These are phyloP conservation scores for Aspergillus tubingensis DNA, from an alignment of 2,329 filamentous ascomycete species.

Conservation along the genomic window DNA sequence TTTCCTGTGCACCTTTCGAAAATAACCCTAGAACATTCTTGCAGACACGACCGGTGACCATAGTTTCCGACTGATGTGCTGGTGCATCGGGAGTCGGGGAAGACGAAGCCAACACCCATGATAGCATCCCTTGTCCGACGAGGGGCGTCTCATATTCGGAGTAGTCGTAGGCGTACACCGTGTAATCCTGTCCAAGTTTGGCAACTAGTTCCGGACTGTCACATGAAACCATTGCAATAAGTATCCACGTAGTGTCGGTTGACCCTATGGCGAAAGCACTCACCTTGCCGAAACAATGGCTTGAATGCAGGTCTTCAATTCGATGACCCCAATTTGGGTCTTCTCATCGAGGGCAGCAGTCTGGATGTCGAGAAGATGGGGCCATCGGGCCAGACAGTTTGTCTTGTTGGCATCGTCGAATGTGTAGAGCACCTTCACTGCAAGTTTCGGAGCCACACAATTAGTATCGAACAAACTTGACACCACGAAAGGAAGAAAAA, in stretches of 20 bases:
- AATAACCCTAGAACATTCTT: conserved; percentile 84
- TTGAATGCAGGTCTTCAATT: conserved; percentile 82
- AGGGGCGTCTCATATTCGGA: conserved; percentile 92
- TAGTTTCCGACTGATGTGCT: conserved; percentile 63
- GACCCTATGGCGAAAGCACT: conserved; percentile 22
- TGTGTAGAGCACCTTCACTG: conserved; percentile 96
- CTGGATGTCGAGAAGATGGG: conserved; percentile 75
- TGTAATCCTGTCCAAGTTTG: conserved; percentile 77
- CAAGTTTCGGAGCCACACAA: conserved; percentile 17
- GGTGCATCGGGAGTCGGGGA: conserved; percentile 58
- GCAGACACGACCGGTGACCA: conserved; percentile 84
- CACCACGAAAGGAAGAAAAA: not conserved
- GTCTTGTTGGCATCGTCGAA: conserved; percentile 88
- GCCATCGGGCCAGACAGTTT: conserved; percentile 84
- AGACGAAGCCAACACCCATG: conserved; percentile 70
- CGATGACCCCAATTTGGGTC: conserved; percentile 81
- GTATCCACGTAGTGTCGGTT: not conserved
- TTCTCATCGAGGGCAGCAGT: conserved; percentile 78
- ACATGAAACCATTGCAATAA: conserved; percentile 8
- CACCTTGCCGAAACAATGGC: conserved; percentile 69
- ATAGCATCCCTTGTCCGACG: conserved; percentile 94
- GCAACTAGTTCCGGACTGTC: conserved; percentile 80
- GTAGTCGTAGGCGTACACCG: conserved; percentile 96
- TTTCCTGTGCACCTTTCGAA: conserved; percentile 76
- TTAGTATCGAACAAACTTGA: conserved; percentile 19